Evolutionary conservation across 257 asterid genomes (phyloP).

Genomic region (Gentiana straminea): DNA sequence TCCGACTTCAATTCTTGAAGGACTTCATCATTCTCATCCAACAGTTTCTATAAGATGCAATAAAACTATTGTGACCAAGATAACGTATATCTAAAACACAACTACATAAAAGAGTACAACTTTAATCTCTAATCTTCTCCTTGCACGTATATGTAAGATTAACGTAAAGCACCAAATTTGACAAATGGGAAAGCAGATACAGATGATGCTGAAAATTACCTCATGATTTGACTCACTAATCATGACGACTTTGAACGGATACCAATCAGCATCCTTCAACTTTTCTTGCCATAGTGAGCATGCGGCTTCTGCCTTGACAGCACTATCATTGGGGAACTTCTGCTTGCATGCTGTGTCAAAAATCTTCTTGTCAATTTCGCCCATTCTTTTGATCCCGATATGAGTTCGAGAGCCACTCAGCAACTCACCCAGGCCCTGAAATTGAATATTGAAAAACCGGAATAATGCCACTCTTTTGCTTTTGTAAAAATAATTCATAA

Average conservation of each 20-base stretch:
- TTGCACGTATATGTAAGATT: background rate
- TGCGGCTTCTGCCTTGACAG: constrained; percentile 33
- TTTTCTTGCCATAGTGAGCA: constrained; percentile 68
- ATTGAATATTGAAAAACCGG: constrained; percentile 4
- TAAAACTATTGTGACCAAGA: too few species aligned
- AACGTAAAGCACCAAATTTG: too few species aligned
- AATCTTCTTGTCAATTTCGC: constrained; percentile 49
- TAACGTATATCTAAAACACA: background rate
- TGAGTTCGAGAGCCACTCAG: constrained; percentile 23
- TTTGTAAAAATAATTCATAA: background rate
- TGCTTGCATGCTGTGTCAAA: constrained; percentile 44
- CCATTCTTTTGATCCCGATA: constrained; percentile 61
- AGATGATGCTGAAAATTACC: constrained; percentile 19
- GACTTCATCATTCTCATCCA: constrained; percentile 21
- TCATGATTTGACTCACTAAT: constrained; percentile 24
- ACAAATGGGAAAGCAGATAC: background rate
- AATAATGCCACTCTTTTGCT: background rate
- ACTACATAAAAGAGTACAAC: background rate
- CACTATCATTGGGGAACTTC: constrained; percentile 44
- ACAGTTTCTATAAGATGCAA: constrained; percentile 12
- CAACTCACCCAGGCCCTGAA: constrained; percentile 42
- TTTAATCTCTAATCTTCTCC: background rate
- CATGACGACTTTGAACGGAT: constrained; percentile 44
- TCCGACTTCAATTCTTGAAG: constrained; percentile 18
- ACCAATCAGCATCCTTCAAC: constrained; percentile 47